Base-by-base conservation (phyloP, 352 stramenopile species). In the Phytophthora fragariae region DNA sequence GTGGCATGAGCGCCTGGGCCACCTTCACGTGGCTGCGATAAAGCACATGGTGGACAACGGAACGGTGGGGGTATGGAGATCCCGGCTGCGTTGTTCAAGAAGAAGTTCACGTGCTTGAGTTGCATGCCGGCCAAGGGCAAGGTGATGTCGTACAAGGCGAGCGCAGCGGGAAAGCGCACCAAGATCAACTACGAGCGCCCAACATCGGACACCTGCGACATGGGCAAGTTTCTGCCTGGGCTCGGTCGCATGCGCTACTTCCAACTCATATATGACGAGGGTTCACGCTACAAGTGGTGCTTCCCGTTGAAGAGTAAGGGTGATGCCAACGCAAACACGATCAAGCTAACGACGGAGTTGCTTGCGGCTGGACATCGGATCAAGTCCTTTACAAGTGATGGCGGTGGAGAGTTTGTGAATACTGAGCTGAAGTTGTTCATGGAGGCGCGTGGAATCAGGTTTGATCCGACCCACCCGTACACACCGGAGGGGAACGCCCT, bases 381-480 rank as follows among this genome's bases (percentile, higher is more conserved):
- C 2, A 54, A 68, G 12, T 63, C n/a, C 2, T 68, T 68, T 3
- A 56, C 41, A 1, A 68, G 58, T 21, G 66, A 68, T 31, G 58
- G 66, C 1, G 66, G 66, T 0, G 58, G 66, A 21, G 64, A 71
- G n/a, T 68, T 68, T 37, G 41, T 59, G 0, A 73, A 59, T n/a
- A 7, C 15, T 7, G 12, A 49, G 14, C 6, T 49, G 12, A 49
- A 49, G 17, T 3, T 17, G 5, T 49, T 49, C 41, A 5, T 49
- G 2, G 3, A 61, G 29, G 44, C 14, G 19, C 12, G 39, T 33
- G 17, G 29, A 6, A 73, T 73, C 44, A 6, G 14, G 29, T 64
- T 65, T 12, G 29, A 69, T 15, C 66, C 59, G 0, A 68, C 59
- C 0, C 59, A 68, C 11, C 52, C 15, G 5, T 64, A 68, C 27